Evolutionary conservation across 2,329 filamentous ascomycete species (phyloP), one percentile per base, ranked within the genome.

Genomic region (Trichoderma cornu-damae): DNA sequence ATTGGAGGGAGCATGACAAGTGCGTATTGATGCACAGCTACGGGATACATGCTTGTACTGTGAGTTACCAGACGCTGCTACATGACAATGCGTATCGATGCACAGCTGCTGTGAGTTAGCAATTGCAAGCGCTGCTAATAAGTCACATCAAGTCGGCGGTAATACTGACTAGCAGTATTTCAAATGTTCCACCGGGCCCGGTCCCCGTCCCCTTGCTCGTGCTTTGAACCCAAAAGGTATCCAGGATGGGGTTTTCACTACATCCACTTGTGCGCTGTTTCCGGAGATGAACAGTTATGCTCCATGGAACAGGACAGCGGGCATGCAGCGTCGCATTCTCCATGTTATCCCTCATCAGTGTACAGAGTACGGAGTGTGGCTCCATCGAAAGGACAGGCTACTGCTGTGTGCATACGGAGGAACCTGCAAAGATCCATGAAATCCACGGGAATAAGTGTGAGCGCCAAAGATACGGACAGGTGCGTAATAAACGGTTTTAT

Each of bases 401-500:
- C n/a, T n/a, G n/a, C n/a, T n/a, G n/a, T n/a, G n/a, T n/a, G n/a
- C n/a, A n/a, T n/a, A n/a, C n/a, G n/a, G n/a, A n/a, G n/a, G n/a
- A n/a, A n/a, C n/a, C n/a, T n/a, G n/a, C n/a, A 52, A 52, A 52
- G 49, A 12, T 34, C 14, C n/a, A n/a, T n/a, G n/a, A n/a, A 52
- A 4, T 20, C 49, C 30, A 34, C 49, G 37, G 24, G 34, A 24
- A 43, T 43, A n/a, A 34, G 43, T 6, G 34, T 12, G 30, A 49
- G 30, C 30, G 49, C 47, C 24, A 52, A 40, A 42, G 14, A 42
- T 55, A 48, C 52, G 52, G 42, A 30, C 42, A 28, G 26, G 30
- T 47, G 52, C 52, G 52, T 55, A 35, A 35, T 28, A 55, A 46
- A 55, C 52, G 52, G 38, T 52, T 40, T n/a, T 42, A 26, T 30